Base-by-base conservation (phyloP, 176 grass and related monocot genomes). In the Pontederia crassipes region DNA sequence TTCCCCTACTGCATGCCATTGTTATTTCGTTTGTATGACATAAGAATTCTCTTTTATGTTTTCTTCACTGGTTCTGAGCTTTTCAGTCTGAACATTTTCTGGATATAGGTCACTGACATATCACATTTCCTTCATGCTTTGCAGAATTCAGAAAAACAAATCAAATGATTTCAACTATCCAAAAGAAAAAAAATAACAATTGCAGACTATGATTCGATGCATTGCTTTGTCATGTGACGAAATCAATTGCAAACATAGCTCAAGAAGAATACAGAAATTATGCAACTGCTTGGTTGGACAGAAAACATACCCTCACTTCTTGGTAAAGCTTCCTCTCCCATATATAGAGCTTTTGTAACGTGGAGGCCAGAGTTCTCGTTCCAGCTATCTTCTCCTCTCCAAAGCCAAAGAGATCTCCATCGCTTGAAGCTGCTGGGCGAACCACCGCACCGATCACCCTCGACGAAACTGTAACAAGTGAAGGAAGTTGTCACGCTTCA, bases 261-360 rank as follows among this genome's bases (percentile, higher is more conserved):
- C 27, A 29, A 29, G 47, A 48, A 61, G 45, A 49, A 26, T 14
- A 15, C 2, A 45, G 17, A 12, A 55, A 8, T 18, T 46, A 45
- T 55, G 20, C 46, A 66, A 2, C 12, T 49, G 32, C 0, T 5
- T 35, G 15, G 12, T 16, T 48, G 10, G 6, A 63, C 20, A 7
- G 32, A 0, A 32, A 13, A 6, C 61, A 59, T 80, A 92, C 94
- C 88, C 85, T 98, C 55, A 98, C 94, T 82, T 98, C 94, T 20
- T 63, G 17, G 54, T 93, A 89, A 12, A 93, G 85, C 54, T 98
- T 98, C 72, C 69, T 93, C 77, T 98, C 94, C 94, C 94, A 98
- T 54, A 89, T 78, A 73, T 86, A 92, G 54, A 98, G 77, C 72
- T 86, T 98, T 57, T 93, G 82, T 2, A 98, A 64, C 18, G 74